Conservation (phyloP, 2,329 filamentous ascomycete species). For the Aspergillus bombycis region DNA sequence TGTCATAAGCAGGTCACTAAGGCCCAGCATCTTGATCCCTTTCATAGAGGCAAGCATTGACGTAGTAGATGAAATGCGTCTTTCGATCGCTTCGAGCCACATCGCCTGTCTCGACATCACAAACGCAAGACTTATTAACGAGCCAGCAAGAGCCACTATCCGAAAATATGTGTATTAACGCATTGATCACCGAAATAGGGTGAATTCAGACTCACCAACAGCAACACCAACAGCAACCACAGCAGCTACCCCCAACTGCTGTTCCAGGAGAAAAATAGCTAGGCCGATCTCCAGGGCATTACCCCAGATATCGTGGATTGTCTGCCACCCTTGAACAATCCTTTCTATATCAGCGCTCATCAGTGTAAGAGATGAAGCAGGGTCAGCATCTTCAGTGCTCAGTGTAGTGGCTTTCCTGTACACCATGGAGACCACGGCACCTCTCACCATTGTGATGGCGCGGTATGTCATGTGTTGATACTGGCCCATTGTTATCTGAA, state of each 20-base stretch:
- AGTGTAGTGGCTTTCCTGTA: slow-evolving; percentile 49
- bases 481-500: slow-evolving; percentile 42
- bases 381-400: slow-evolving; percentile 37
- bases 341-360: slow-evolving; percentile 53
- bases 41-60: slow-evolving; percentile 55
- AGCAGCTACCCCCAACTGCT: slow-evolving; percentile 48
- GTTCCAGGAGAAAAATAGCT: slow-evolving; percentile 47
- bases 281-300: slow-evolving; percentile 50
- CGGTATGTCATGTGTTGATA: slow-evolving; percentile 49
- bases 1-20: slow-evolving; percentile 45
- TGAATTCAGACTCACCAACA: slow-evolving; percentile 34
- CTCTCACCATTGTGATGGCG: slow-evolving; percentile 47
- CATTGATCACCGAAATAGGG: neutral
- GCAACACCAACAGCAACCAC: slow-evolving; percentile 49
- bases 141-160: slow-evolving; percentile 39
- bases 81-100: slow-evolving; percentile 57
- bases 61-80: slow-evolving; percentile 53
- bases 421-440: slow-evolving; percentile 52
- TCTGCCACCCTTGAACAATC: slow-evolving; percentile 45
- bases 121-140: slow-evolving; percentile 39
- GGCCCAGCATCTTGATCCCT: slow-evolving; percentile 54
- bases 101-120: slow-evolving; percentile 45
- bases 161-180: neutral
- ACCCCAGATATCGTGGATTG: slow-evolving; percentile 51
- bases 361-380: slow-evolving; percentile 44